phyloP scores from a whole-genome alignment of 768 basidiomycete species.

The Cantharellus cinnabarinus region DNA sequence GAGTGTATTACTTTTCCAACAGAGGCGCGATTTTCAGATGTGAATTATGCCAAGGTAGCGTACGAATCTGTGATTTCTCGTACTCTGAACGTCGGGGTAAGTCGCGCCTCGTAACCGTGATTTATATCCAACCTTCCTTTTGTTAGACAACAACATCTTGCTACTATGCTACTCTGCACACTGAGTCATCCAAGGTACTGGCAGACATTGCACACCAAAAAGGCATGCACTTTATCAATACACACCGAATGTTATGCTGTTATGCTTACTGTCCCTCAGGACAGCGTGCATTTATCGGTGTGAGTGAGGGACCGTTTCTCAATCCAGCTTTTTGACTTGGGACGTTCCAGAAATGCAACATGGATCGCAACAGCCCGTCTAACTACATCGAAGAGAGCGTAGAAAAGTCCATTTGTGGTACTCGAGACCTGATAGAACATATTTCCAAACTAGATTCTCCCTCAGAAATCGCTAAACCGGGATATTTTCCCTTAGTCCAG shows the following conservation, averaged over 20 bases:
- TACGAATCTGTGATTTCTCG: slow-evolving; percentile 57
- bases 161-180: slow-evolving; percentile 72
- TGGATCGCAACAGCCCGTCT: slow-evolving; percentile 55
- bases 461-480: slow-evolving; percentile 5
- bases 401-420: slow-evolving; percentile 37
- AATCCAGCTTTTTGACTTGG: slow-evolving; percentile 1
- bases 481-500: slow-evolving; percentile 44
- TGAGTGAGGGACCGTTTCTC: slow-evolving; percentile 20
- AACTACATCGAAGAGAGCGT: slow-evolving; percentile 48
- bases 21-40: slow-evolving; percentile 55
- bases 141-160: slow-evolving; percentile 83
- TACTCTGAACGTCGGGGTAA: slow-evolving; percentile 53
- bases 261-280: slow-evolving; percentile 20
- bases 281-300: slow-evolving; percentile 72
- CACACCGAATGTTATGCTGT: background rate
- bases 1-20: slow-evolving; percentile 68
- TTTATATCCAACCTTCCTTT: background rate
- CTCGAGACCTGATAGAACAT: slow-evolving; percentile 43
- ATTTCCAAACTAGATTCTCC: slow-evolving; percentile 33
- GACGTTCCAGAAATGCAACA: slow-evolving; percentile 58
- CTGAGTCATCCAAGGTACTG: slow-evolving; percentile 59
- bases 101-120: slow-evolving; percentile 12
- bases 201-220: slow-evolving; percentile 48
- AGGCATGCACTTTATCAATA: slow-evolving; percentile 20
- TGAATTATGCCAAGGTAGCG: slow-evolving; percentile 41